Evolutionary conservation across 1,284 basidiomycete species (phyloP).

Genomic region (Boletellus deceptivus): DNA sequence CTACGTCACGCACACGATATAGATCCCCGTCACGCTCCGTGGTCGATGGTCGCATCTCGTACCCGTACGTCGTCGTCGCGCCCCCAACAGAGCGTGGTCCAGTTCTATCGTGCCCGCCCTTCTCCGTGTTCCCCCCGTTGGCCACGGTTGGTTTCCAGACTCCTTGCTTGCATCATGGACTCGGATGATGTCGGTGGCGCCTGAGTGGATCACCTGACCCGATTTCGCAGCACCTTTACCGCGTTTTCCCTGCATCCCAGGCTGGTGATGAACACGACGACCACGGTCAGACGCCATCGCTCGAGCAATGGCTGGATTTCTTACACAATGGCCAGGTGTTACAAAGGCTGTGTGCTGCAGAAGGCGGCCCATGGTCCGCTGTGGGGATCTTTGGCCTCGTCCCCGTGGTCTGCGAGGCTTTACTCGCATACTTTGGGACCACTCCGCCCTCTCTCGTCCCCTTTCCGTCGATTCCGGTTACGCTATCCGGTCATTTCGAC

Average conservation of each 20-base stretch:
- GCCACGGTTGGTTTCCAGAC: too few species aligned
- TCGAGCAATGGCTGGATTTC: background rate
- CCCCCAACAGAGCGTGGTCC: too few species aligned
- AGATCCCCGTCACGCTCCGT: too few species aligned
- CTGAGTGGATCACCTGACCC: background rate
- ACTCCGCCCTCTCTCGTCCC: constrained; percentile 18
- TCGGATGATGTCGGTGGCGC: too few species aligned
- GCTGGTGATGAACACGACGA: background rate
- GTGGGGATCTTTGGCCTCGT: constrained; percentile 16
- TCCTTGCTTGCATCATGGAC: too few species aligned
- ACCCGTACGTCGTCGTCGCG: too few species aligned
- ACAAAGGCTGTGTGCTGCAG: constrained; percentile 12
- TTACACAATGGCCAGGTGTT: constrained; percentile 12
- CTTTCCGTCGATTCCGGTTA: constrained; percentile 31
- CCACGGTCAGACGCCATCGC: constrained; percentile 13
- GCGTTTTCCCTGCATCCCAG: background rate
- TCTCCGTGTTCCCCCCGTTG: too few species aligned
- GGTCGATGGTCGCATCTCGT: too few species aligned
- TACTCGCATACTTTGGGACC: constrained; percentile 17
- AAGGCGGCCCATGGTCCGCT: constrained; percentile 6
- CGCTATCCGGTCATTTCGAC: constrained; percentile 33
- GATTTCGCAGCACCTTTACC: background rate
- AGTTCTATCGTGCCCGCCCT: too few species aligned
- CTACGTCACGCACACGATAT: too few species aligned
- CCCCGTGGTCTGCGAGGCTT: constrained; percentile 15